Evolutionary conservation across 139 green algal species (phyloP).

Genomic region (Mesostigma viride): DNA sequence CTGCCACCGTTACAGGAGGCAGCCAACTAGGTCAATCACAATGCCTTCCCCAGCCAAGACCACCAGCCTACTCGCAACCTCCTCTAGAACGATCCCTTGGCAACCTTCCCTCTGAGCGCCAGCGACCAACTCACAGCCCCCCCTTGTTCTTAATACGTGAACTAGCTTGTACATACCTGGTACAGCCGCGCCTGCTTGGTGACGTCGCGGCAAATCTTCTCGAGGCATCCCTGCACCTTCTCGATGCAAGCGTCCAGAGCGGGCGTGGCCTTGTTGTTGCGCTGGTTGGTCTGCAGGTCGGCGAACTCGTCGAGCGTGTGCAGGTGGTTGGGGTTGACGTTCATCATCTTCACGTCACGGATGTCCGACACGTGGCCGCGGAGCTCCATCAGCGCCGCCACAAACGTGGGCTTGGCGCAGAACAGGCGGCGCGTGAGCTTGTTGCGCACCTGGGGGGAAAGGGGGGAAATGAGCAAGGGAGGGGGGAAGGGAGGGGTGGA

Average conservation of each 20-base stretch:
- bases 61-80: too few species aligned
- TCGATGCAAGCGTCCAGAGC: constrained; percentile 17
- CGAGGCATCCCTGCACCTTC: constrained; percentile 8
- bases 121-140: too few species aligned
- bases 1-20: too few species aligned
- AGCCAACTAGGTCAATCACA: too few species aligned
- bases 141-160: too few species aligned
- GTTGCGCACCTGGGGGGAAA: constrained; percentile 10
- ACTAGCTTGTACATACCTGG: too few species aligned
- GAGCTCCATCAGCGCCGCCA: constrained; percentile 23
- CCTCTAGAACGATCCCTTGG: too few species aligned
- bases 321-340: constrained; percentile 2
- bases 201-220: constrained; percentile 14
- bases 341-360: constrained; percentile 9
- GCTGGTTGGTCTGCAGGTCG: constrained; percentile 7
- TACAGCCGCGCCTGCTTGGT: constrained; percentile 14
- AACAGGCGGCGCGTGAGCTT: constrained; percentile 21
- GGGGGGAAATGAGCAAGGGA: too few species aligned
- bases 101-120: too few species aligned
- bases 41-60: too few species aligned
- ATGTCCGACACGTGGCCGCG: constrained; percentile 21
- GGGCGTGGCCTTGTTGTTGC: constrained; percentile 14
- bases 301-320: constrained; percentile 36
- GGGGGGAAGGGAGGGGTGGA: too few species aligned
- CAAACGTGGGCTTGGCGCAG: constrained; percentile 34